Evolutionary conservation across 495 filamentous ascomycete genomes (phyloP), one percentile per base, ranked within the genome.

Genomic region (Amorphotheca resinae): DNA sequence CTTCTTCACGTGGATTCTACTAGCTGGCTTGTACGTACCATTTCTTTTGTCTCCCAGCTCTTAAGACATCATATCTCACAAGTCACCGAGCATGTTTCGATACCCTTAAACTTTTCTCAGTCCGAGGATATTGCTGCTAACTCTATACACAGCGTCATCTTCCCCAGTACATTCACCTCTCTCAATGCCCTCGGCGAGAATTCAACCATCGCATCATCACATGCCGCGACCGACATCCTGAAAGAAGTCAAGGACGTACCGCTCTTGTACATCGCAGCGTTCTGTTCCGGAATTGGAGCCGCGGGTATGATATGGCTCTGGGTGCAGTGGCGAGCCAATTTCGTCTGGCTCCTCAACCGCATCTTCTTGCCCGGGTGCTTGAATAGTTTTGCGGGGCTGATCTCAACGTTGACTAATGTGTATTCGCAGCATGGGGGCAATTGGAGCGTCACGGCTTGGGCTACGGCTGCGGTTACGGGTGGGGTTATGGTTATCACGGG

Each of bases 341-440:
- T 63, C 43, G 56, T 65, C 11, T 71, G 66, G 67, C 28, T 69
- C 31, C 48, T 66, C 0, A 66, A 64, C 26, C 56, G 55, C 38
- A 52, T 69, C 11, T 66, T 68, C 44, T 17, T 69, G 33, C 65
- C 64, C 0, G 45, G 62, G 0, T 39, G 60, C 15, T 46, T 73
- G 39, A 70, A 72, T 51, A 56, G 58, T 9, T 20, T 67, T 2
- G 68, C 64, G n/a, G 70, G 72, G 0, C 39, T 73, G 6, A 48
- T 73, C 7, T 58, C 59, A 11, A 70, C 70, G n/a, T 39, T 74
- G 7, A 54, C 65, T 11, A 66, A 59, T 52, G 60, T 76, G 7
- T 74, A 74, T 45, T 52, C 60, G 15, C 59, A 66, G 26, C 63
- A 69, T 33, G 37, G 53, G 1, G 66, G 71, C 3, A 42, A 56